phyloP scores from a whole-genome alignment of 768 basidiomycete genomes.

The Mrakia gelida region DNA sequence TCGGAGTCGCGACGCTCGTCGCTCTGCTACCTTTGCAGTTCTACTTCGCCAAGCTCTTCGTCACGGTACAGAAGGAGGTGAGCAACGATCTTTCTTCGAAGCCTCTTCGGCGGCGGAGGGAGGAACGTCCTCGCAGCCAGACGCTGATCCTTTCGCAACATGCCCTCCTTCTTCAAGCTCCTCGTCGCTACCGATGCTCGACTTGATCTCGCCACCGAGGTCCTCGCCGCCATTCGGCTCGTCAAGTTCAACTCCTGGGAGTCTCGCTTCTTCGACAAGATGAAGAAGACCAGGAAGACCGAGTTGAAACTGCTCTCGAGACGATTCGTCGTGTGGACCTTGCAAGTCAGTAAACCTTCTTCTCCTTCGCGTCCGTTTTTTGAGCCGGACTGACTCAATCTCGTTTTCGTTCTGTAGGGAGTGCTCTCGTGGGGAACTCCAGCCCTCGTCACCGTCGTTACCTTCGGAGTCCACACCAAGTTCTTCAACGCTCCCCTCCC shows the following conservation, averaged over 20 bases:
- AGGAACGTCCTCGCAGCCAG: too few relatives aligned
- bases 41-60: slow-evolving; percentile 38
- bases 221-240: slow-evolving; percentile 46
- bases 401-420: not conserved
- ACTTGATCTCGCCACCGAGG: slow-evolving; percentile 47
- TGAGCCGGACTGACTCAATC: not conserved
- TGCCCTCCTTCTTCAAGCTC: slow-evolving; percentile 33
- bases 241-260: slow-evolving; percentile 44
- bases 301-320: slow-evolving; percentile 43
- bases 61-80: slow-evolving; percentile 32
- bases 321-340: slow-evolving; percentile 40
- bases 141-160: not conserved
- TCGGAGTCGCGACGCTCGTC: slow-evolving; percentile 36
- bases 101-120: too few relatives aligned
- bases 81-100: too few relatives aligned
- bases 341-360: slow-evolving; percentile 13
- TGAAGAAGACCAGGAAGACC: slow-evolving; percentile 41
- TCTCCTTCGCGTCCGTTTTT: too few relatives aligned
- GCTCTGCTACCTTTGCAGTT: slow-evolving; percentile 41
- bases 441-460: slow-evolving; percentile 36
- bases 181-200: slow-evolving; percentile 47
- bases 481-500: slow-evolving; percentile 44
- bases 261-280: slow-evolving; percentile 43
- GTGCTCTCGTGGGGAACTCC: slow-evolving; percentile 26
- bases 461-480: slow-evolving; percentile 44